Conservation (phyloP, 441 rosid genomes). For the Mallotus repandus region DNA sequence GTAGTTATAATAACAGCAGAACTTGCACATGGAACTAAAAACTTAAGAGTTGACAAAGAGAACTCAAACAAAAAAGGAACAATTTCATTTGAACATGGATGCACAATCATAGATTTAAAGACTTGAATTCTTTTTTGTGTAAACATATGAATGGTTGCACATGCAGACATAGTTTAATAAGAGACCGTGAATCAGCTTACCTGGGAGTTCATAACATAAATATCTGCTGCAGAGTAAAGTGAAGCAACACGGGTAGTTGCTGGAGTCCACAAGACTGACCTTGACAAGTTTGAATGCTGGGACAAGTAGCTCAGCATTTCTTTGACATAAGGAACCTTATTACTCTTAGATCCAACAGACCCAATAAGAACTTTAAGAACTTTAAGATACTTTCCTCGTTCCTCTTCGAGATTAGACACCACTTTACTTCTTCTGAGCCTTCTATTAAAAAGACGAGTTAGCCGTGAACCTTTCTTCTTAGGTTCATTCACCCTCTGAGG, state of each 20-base stretch:
- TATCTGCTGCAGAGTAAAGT: constrained; percentile 93
- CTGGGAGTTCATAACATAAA: constrained; percentile 91
- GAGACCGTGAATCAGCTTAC: constrained; percentile 32
- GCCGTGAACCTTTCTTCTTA: constrained; percentile 24
- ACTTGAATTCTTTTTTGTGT: not conserved
- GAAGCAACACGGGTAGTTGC: constrained; percentile 87
- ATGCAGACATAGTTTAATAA: not conserved
- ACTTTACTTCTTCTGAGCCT: constrained; percentile 25
- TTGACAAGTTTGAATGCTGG: constrained; percentile 59
- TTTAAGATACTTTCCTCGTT: constrained; percentile 49
- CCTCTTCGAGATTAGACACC: constrained; percentile 33
- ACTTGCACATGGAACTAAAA: not conserved
- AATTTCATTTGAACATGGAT: not conserved
- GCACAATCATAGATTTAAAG: not conserved
- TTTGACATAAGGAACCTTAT: constrained; percentile 72
- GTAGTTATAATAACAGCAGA: not conserved
- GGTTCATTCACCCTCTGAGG: constrained; percentile 20
- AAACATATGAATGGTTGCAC: not conserved
- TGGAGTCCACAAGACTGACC: constrained; percentile 75
- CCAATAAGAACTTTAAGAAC: constrained; percentile 84
- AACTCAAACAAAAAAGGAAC: not conserved
- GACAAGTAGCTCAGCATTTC: constrained; percentile 63
- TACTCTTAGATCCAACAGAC: constrained; percentile 97
- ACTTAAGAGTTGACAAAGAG: not conserved
- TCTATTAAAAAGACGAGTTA: constrained; percentile 26